phyloP scores from a whole-genome alignment of 2,329 filamentous ascomycete genomes.

The Fusarium pseudograminearum region DNA sequence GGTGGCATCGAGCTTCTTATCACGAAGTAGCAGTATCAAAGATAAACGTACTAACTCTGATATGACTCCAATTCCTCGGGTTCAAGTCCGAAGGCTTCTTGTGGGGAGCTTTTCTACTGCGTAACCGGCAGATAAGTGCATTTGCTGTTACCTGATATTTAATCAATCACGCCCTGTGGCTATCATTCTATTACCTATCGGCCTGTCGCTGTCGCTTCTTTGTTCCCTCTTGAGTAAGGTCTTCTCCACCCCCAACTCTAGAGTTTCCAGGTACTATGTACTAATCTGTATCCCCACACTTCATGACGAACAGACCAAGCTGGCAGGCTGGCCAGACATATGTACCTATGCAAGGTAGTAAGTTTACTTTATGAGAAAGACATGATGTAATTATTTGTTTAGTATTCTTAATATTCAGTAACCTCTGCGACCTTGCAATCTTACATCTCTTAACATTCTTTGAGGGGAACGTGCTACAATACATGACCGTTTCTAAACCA shows the following conservation, averaged over 20 bases:
- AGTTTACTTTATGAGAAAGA: background rate
- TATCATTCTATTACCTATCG: conserved; percentile 21
- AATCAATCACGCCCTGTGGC: conserved; percentile 14
- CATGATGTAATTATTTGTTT: background rate
- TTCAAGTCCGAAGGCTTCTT: conserved; percentile 24
- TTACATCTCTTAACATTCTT: background rate
- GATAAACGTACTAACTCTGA: conserved; percentile 12
- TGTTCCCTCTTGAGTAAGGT: conserved; percentile 18
- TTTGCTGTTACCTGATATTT: background rate
- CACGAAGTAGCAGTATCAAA: conserved; percentile 19
- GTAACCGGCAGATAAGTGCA: conserved; percentile 15
- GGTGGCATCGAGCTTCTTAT: conserved; percentile 36
- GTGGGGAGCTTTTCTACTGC: conserved; percentile 21
- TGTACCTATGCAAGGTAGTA: background rate
- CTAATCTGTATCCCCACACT: background rate
- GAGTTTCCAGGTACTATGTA: background rate
- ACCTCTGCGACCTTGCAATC: background rate
- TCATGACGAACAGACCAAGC: background rate
- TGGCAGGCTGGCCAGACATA: background rate
- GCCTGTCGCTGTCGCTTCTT: conserved; percentile 18
- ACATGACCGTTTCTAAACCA: background rate
- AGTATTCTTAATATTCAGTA: too few relatives aligned
- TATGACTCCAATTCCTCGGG: conserved; percentile 22
- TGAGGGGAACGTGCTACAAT: background rate
- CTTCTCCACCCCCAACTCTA: conserved; percentile 27